Evolutionary conservation across 208 protist genomes (phyloP).

Genomic region (Leishmania arabica): DNA sequence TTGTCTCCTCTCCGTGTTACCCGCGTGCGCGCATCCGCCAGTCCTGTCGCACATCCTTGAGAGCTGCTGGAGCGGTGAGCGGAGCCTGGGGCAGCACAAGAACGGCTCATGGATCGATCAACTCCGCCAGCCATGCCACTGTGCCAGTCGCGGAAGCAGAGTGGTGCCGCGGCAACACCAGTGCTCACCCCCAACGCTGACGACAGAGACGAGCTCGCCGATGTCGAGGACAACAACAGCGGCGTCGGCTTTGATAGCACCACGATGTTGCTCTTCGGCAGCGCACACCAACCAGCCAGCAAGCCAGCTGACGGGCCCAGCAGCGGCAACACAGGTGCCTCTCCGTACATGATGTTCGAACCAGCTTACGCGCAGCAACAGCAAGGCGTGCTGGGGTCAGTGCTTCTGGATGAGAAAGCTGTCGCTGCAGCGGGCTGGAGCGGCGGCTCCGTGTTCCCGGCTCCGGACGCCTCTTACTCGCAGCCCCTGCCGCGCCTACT

Average conservation of each 20-base stretch:
- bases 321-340: not conserved
- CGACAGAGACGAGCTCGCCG: not conserved
- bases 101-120: not conserved
- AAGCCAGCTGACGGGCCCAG: not conserved
- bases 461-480: not conserved
- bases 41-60: not conserved
- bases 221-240: not conserved
- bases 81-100: not conserved
- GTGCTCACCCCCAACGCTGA: not conserved
- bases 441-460: constrained; percentile 7
- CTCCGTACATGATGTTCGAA: constrained; percentile 16
- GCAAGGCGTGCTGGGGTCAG: constrained; percentile 9
- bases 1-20: too few relatives aligned
- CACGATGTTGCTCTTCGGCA: constrained; percentile 17
- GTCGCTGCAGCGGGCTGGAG: constrained; percentile 2
- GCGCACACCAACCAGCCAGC: not conserved
- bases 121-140: not conserved
- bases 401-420: not conserved
- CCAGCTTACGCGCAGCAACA: constrained; percentile 11
- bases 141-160: not conserved
- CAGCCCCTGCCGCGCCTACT: not conserved
- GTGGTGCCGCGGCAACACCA: not conserved
- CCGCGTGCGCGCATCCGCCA: too few relatives aligned
- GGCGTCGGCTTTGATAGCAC: constrained; percentile 29
- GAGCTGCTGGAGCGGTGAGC: not conserved